Conservation (phyloP, 2,329 filamentous ascomycete genomes). For the Colletotrichum zoysiae region DNA sequence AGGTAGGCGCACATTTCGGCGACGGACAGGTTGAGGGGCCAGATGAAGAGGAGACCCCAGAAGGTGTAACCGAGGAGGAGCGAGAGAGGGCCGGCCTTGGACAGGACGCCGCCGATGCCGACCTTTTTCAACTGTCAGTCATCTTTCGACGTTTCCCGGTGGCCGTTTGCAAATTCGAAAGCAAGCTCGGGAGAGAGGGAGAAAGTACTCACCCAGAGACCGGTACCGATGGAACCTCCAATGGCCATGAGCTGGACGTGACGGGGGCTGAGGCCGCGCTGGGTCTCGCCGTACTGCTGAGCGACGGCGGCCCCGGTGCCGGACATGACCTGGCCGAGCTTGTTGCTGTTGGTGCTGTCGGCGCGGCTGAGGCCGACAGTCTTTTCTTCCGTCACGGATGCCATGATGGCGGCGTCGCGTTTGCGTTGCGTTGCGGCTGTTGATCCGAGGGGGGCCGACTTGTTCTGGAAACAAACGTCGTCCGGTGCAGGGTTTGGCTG, state of each 20-base stretch:
- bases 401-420: conserved; percentile 24
- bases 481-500: neutral
- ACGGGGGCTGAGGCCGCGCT: conserved; percentile 53
- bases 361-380: conserved; percentile 37
- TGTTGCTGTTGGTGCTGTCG: conserved; percentile 39
- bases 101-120: conserved; percentile 58
- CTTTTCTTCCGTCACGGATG: conserved; percentile 37
- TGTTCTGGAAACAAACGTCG: conserved; percentile 12
- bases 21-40: conserved; percentile 60
- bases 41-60: conserved; percentile 60
- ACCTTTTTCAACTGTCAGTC: conserved; percentile 44
- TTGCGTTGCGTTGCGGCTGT: neutral
- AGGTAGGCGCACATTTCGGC: conserved; percentile 71
- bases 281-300: conserved; percentile 50
- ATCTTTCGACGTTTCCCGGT: no score
- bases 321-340: conserved; percentile 38
- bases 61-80: conserved; percentile 59
- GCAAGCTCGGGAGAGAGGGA: no score
- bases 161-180: neutral
- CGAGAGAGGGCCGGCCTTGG: conserved; percentile 57
- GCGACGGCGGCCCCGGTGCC: conserved; percentile 31
- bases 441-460: conserved; percentile 7
- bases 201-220: conserved; percentile 52
- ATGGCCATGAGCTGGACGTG: conserved; percentile 65
- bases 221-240: conserved; percentile 60